Percentiles rank a stretch among this genome's conserved stretches.
These are phyloP conservation scores for Neopestalotiopsis sp. DNA, from an alignment of 2,329 filamentous ascomycete genomes.

Conservation along the genomic window DNA sequence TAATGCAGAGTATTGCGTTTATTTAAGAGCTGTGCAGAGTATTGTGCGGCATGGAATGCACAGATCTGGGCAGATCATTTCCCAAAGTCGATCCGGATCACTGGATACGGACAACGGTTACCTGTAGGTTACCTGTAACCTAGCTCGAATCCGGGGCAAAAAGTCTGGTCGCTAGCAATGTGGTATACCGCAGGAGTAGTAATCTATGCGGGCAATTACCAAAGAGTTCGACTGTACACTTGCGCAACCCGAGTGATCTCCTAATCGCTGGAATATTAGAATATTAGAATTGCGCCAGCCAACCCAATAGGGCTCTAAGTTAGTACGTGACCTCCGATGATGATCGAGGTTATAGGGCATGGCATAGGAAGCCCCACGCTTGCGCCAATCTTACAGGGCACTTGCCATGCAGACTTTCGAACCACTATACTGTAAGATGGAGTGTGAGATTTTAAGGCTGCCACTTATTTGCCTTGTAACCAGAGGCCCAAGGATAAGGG, in stretches of 20 bases:
- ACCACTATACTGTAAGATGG: background rate
- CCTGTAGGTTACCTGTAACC: too few species aligned
- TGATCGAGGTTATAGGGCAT: background rate
- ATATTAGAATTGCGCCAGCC: background rate
- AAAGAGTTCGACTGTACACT: too few species aligned
- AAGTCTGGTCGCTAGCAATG: too few species aligned
- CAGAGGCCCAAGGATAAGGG: background rate
- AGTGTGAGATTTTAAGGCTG: slow-evolving; percentile 1
- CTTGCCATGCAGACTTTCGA: background rate
- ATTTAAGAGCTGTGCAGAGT: background rate
- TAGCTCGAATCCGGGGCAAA: too few species aligned
- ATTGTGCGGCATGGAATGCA: background rate
- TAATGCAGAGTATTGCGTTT: background rate
- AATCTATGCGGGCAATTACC: too few species aligned
- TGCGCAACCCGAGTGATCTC: too few species aligned
- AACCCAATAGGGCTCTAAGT: background rate
- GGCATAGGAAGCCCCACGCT: background rate
- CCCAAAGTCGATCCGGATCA: background rate
- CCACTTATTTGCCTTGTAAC: background rate
- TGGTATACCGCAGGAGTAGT: too few species aligned
- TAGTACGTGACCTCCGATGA: background rate
- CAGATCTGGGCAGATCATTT: background rate
- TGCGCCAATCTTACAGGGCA: background rate
- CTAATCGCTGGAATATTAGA: background rate
- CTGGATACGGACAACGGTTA: too few species aligned